A percentile compares a stretch with the other conserved stretches of the same genome.
These are phyloP conservation scores for Aspergillus nomiae DNA, from an alignment of 2,329 filamentous ascomycete species.

Conservation along the genomic window DNA sequence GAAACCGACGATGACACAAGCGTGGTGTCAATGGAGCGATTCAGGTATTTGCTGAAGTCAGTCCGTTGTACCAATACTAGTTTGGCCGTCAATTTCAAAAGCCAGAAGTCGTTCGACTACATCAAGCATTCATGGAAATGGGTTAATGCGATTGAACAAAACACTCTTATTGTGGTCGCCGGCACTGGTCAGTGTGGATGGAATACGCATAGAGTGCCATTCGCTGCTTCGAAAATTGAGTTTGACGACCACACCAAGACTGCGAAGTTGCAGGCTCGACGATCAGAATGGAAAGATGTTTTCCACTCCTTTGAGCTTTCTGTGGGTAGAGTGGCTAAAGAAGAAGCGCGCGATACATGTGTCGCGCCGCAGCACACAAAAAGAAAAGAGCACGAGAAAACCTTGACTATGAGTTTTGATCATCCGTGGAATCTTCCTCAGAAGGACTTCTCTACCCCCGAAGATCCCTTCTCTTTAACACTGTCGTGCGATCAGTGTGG, in stretches of 20 bases:
- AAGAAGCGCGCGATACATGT: not conserved
- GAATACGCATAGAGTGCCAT: slow-evolving; percentile 23
- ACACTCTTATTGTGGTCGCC: slow-evolving; percentile 23
- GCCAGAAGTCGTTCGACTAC: slow-evolving; percentile 15
- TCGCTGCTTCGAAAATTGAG: slow-evolving; percentile 19
- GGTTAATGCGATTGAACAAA: slow-evolving; percentile 21
- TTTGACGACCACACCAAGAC: slow-evolving; percentile 19
- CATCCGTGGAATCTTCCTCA: slow-evolving; percentile 12
- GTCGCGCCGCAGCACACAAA: not conserved
- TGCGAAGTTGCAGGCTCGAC: slow-evolving; percentile 17
- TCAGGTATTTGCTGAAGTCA: slow-evolving; percentile 16
- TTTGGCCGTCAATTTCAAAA: slow-evolving; percentile 18
- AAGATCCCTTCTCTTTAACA: slow-evolving; percentile 9
- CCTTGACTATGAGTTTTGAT: slow-evolving; percentile 19
- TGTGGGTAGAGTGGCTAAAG: slow-evolving; percentile 11
- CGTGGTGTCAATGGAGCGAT: slow-evolving; percentile 22
- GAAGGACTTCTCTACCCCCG: slow-evolving; percentile 16
- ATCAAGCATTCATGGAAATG: slow-evolving; percentile 21
- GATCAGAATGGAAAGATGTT: slow-evolving; percentile 22
- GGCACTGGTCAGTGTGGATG: slow-evolving; percentile 26
- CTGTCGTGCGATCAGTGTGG: slow-evolving; percentile 21
- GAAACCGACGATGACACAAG: slow-evolving; percentile 18
- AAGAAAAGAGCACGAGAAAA: slow-evolving; percentile 13
- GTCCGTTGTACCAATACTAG: slow-evolving; percentile 20
- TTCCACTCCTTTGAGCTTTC: slow-evolving; percentile 24